Conservation (phyloP, 2,329 filamentous ascomycete species). For the Colletotrichum incanum region DNA sequence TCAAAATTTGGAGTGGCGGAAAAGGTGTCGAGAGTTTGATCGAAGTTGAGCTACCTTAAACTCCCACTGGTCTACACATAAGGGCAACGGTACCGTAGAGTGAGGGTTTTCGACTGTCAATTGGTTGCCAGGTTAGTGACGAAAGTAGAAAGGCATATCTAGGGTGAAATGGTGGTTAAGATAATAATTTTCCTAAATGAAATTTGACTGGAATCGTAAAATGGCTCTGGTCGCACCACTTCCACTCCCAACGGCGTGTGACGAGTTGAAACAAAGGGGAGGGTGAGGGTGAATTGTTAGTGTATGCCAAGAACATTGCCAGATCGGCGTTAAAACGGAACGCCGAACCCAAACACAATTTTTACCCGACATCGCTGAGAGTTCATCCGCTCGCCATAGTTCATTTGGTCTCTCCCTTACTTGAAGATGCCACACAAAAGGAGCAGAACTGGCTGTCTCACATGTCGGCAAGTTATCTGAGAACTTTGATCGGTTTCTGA, state of each 20-base stretch:
- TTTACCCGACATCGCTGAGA: conserved; percentile 15
- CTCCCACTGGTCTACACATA: background rate
- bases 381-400: background rate
- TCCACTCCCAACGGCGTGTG: background rate
- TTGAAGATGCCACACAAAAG: conserved; percentile 23
- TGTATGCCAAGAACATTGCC: conserved; percentile 8
- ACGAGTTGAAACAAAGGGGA: background rate
- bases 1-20: conserved; percentile 36
- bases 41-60: background rate
- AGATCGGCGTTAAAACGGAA: background rate
- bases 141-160: no score
- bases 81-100: background rate
- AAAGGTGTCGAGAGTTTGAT: background rate
- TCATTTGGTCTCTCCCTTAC: background rate
- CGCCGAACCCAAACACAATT: background rate
- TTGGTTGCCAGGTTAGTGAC: background rate
- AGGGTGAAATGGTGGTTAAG: no score
- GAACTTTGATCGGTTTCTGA: rapidly evolving
- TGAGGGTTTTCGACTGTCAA: no score
- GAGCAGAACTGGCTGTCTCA: conserved; percentile 37
- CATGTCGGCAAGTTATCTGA: conserved; percentile 4
- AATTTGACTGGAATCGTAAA: no score
- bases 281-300: background rate
- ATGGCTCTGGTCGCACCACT: background rate
- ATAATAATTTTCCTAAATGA: no score